Conservation (phyloP, 2,329 filamentous ascomycete genomes). For the Colletotrichum gigasporum region DNA sequence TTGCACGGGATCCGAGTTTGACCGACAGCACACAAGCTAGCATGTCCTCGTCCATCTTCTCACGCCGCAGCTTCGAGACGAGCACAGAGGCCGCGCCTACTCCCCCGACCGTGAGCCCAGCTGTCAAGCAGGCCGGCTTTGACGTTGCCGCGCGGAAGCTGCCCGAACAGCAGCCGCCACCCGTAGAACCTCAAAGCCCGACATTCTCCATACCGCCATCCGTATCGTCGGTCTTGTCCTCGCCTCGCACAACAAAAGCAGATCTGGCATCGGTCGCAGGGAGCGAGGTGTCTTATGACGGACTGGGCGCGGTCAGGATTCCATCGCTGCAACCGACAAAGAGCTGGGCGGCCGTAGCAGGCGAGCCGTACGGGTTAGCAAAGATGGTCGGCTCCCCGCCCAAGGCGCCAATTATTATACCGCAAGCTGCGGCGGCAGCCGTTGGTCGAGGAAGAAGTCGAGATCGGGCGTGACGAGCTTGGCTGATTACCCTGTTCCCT, state of each 20-base stretch:
- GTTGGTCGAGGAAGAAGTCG: neutral
- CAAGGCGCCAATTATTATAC: neutral
- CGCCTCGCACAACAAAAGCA: conserved; percentile 37
- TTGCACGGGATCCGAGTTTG: conserved; percentile 47
- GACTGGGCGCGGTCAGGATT: conserved; percentile 34
- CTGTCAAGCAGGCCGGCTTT: conserved; percentile 32
- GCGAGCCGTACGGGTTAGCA: conserved; percentile 17
- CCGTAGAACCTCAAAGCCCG: conserved; percentile 36
- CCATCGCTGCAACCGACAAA: conserved; percentile 46
- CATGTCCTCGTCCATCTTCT: conserved; percentile 53
- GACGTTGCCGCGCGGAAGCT: conserved; percentile 12
- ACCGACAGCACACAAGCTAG: conserved; percentile 48
- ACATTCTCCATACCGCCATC: conserved; percentile 40
- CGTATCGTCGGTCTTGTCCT: conserved; percentile 37
- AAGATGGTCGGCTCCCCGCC: conserved; percentile 5
- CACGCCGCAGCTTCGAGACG: conserved; percentile 45
- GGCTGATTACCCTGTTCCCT: too few species aligned
- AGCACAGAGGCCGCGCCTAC: conserved; percentile 37
- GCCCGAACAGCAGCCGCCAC: conserved; percentile 19
- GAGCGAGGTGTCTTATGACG: conserved; percentile 9
- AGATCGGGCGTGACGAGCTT: neutral
- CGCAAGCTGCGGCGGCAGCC: neutral
- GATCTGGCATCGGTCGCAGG: conserved; percentile 3
- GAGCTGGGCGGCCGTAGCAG: conserved; percentile 53
- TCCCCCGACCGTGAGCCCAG: conserved; percentile 42